Base-by-base conservation (phyloP, 1,284 basidiomycete genomes). In the Tausonia pullulans region DNA sequence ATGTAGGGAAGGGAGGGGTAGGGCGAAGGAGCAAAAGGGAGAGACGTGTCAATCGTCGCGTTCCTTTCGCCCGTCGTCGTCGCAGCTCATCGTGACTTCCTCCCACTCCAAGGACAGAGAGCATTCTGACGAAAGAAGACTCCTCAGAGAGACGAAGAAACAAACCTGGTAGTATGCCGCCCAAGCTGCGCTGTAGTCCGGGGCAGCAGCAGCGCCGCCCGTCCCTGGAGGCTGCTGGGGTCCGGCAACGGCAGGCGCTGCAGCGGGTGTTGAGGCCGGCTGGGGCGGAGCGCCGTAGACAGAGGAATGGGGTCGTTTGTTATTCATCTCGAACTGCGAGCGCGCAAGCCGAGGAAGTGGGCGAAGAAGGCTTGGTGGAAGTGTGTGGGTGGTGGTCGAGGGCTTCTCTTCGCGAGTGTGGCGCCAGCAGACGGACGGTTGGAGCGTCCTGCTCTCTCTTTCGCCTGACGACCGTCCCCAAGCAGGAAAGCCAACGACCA, bases 141-240 rank as follows among this genome's bases (percentile, higher is more conserved):
- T 27, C 27, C 52, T 5, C 4, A 39, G 1, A 8, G 43, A 6
- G 44, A 16, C 8, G 10, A 13, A 14, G 27, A 3, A 5, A 52
- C 62, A 4, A 1, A 60, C 62, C 46, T 50, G 49, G 27, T 64
- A 64, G 45, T 64, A 64, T 3, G 50, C 50, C 14, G 62, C 62
- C 62, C 62, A 64, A 1, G 62, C 62, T 11, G 62, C 62, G 0
- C 48, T 52, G 52, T 64, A 64, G 45, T 64, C 62, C 0, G 62
- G 62, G 0, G 61, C 61, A 27, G 27, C 27, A 27, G 27, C 27
- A 27, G 27, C 27, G 27, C 27, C 27, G 27, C 27, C 27, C 27
- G 27, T 27, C 27, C 27, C 27, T 27, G 49, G 27, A 5, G 50
- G 59, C 27, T 60, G 59, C 3, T 60, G 50, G 10, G 60, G 60